These are phyloP conservation scores for Aspergillus avenaceus DNA, from an alignment of 495 filamentous ascomycete species.

Conservation along the genomic window DNA sequence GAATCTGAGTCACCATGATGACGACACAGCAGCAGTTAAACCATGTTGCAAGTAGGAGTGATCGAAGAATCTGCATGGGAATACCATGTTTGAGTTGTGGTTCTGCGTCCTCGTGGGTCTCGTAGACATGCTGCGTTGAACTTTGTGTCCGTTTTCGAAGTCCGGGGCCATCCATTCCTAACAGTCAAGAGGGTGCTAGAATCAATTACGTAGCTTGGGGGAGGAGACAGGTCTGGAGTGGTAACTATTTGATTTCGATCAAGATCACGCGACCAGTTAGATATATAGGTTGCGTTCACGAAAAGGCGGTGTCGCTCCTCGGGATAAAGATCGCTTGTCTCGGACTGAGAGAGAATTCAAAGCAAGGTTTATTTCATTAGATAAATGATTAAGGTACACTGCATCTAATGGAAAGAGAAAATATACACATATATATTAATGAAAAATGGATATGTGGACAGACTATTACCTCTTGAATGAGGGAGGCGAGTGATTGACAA, in stretches of 20 bases:
- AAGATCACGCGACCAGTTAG: neutral
- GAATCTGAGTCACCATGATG: conserved; percentile 51
- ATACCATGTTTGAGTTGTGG: conserved; percentile 63
- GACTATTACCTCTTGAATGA: too few relatives aligned
- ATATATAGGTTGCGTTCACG: neutral
- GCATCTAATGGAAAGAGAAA: too few relatives aligned
- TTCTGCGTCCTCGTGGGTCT: conserved; percentile 24
- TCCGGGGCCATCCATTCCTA: conserved; percentile 35
- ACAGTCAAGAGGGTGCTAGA: neutral
- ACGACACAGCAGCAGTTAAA: conserved; percentile 53
- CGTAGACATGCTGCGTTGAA: conserved; percentile 4
- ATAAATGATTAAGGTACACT: too few relatives aligned
- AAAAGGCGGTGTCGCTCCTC: conserved; percentile 4
- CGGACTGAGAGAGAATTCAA: too few relatives aligned
- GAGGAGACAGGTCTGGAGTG: neutral
- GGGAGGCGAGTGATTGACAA: too few relatives aligned
- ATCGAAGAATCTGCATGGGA: conserved; percentile 59
- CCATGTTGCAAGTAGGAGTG: conserved; percentile 60
- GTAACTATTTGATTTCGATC: neutral
- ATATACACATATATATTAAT: too few relatives aligned
- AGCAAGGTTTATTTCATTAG: neutral
- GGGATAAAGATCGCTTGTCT: neutral
- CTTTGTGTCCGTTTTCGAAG: conserved; percentile 38
- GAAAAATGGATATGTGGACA: too few relatives aligned
- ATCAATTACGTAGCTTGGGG: neutral